Evolutionary conservation across 345 rosid species (phyloP), one percentile per base, ranked within the genome.

Genomic region (Eucalyptus sideroxylon): DNA sequence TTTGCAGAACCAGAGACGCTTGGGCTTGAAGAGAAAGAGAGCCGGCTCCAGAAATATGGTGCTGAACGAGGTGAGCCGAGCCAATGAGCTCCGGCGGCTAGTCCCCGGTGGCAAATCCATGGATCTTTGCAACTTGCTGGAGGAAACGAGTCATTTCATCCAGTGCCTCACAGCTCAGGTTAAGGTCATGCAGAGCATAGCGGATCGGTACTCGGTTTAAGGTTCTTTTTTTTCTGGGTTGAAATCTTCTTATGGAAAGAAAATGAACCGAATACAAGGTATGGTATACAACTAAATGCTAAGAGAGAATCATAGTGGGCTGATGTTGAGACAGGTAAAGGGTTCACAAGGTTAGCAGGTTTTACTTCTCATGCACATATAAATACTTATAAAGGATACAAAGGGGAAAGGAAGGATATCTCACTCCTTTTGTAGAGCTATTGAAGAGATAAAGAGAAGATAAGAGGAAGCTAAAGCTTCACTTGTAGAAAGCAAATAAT

Each of bases 111-210:
- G 94, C 4, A 86, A 87, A 9, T 16, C 87, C 45, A 93, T 93
- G 93, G 91, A 91, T 87, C 86, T 87, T 27, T 89, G 91, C 86
- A 34, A 77, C 67, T 89, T 93, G 88, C 37, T 93, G 90, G 93
- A 93, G 87, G 94, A 93, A 86, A 91, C 94, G 44, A 92, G 92
- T 21, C 92, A 92, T 80, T 93, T 92, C 60, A 88, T 93, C 12
- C 89, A 87, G 88, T 93, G 93, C 87, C 93, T 93, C 8, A 67
- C 62, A 4, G 89, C 91, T 60, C 94, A 93, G 88, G 93, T 93
- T 87, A 86, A 88, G 87, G 94, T 93, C 62, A 93, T 93, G 94
- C 89, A 89, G 85, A 92, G 67, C 59, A 91, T 93, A 69, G 93
- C 86, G 23, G 90, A 91, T 91, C 86, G 47, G 14, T 89, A 9